These are phyloP conservation scores for Orbilia javanica DNA, from an alignment of 2,329 filamentous ascomycete genomes.

Conservation along the genomic window DNA sequence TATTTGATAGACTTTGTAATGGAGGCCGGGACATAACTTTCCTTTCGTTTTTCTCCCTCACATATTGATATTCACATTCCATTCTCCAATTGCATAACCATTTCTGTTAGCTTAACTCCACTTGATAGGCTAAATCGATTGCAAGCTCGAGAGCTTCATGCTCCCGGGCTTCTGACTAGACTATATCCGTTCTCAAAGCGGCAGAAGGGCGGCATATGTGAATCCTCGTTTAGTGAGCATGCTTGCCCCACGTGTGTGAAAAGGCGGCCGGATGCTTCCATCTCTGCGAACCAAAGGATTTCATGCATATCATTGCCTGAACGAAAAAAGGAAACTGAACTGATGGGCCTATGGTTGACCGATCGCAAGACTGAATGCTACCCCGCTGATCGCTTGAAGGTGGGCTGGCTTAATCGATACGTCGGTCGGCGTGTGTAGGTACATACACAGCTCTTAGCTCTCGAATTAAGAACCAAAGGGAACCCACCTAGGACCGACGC, in stretches of 20 bases:
- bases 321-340: slow-evolving; percentile 6
- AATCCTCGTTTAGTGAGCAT: slow-evolving; percentile 41
- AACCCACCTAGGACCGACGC: slow-evolving; percentile 52
- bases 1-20: slow-evolving; percentile 14
- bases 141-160: slow-evolving; percentile 16
- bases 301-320: slow-evolving; percentile 24
- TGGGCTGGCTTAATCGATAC: slow-evolving; percentile 40
- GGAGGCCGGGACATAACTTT: neutral
- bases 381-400: slow-evolving; percentile 40
- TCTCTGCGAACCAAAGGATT: slow-evolving; percentile 35
- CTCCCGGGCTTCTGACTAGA: slow-evolving; percentile 18
- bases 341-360: slow-evolving; percentile 27
- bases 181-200: slow-evolving; percentile 35
- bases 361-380: slow-evolving; percentile 29
- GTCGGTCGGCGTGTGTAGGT: neutral
- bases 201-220: slow-evolving; percentile 48
- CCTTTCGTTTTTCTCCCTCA: neutral
- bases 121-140: slow-evolving; percentile 29
- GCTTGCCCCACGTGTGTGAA: slow-evolving; percentile 43
- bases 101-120: slow-evolving; percentile 18
- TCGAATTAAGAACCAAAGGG: neutral
- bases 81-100: slow-evolving; percentile 17
- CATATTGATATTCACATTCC: slow-evolving; percentile 24
- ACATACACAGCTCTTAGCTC: slow-evolving; percentile 7
- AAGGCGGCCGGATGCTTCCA: slow-evolving; percentile 42